Base-by-base conservation (phyloP, 2,329 filamentous ascomycete species). In the Calonectria multiphialidica region DNA sequence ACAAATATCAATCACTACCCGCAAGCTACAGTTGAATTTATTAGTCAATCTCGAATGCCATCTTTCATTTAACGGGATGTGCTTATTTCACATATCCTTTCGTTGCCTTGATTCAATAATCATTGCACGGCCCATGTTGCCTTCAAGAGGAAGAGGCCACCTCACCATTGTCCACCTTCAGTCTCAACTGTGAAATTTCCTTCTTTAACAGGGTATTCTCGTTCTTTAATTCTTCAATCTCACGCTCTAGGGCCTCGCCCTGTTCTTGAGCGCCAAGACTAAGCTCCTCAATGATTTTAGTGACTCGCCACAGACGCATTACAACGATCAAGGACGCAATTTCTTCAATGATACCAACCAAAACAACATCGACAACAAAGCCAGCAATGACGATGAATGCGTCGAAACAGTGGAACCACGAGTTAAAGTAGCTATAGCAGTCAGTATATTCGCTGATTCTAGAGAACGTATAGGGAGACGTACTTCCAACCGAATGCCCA, bases 251-350 rank as follows among this genome's bases (percentile, higher is more conserved):
- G 12, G 87, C 86, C 73, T 92, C 91, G 84, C 91, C 89, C 79
- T 90, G 86, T 81, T 93, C 91, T 42, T 89, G 84, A 1, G 91
- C 91, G 10, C 90, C 91, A 8, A 92, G 87, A 35, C 89, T 89
- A 72, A 93, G 86, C 81, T 94, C 92, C 78, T 94, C 91, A 8
- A 93, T 89, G 64, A 94, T 92, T 84, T 94, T 93, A 80, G 93
- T 90, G 53, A 94, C 87, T 18, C 93, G 88, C 90, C 92, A 93
- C 4, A 94, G 84, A 66, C 92, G 90, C 53, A 94, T 83, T 5
- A 93, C 86, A 33, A 94, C 87, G 61, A 94, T 88, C n/a, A 94
- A 84, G 0, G 90, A 93, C 1, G 89, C 91, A 57, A 93, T 90
- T 78, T 93, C 90, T 81, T 92, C 90, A 7, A 90, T 82, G 1